These are phyloP conservation scores for Ogataea philodendri DNA, from an alignment of 805 yeast genomes.

Conservation along the genomic window DNA sequence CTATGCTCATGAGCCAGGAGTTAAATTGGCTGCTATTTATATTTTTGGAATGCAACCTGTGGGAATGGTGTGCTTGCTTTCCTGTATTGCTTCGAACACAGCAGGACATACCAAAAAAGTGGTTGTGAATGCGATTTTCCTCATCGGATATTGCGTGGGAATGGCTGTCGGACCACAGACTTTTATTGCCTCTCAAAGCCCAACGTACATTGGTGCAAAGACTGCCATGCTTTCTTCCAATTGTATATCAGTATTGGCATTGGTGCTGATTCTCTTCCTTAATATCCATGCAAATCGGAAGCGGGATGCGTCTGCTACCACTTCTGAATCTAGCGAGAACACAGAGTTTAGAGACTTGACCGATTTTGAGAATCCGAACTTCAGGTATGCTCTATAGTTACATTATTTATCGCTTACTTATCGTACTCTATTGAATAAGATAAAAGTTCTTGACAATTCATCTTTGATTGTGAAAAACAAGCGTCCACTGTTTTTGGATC, in stretches of 20 bases:
- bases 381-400: conserved; percentile 33
- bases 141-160: conserved; percentile 64
- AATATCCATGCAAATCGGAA: too few relatives aligned
- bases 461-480: conserved; percentile 13
- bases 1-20: conserved; percentile 6
- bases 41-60: conserved; percentile 23
- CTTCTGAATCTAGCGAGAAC: too few relatives aligned
- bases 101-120: conserved; percentile 31
- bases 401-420: too few relatives aligned
- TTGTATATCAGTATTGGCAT: too few relatives aligned
- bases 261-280: too few relatives aligned
- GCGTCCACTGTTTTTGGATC: conserved; percentile 4
- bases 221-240: too few relatives aligned
- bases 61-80: conserved; percentile 27
- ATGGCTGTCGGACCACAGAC: conserved; percentile 71
- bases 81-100: conserved; percentile 40
- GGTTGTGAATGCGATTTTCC: conserved; percentile 48
- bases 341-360: conserved; percentile 46
- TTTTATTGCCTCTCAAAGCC: conserved; percentile 54
- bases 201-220: conserved; percentile 55
- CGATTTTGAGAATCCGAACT: conserved; percentile 40
- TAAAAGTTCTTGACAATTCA: conserved; percentile 9
- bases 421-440: too few relatives aligned
- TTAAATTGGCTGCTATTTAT: conserved; percentile 33
- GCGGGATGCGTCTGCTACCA: too few relatives aligned